A percentile compares a stretch with the other conserved stretches of the same genome.
phyloP scores from a whole-genome alignment of 1,284 basidiomycete genomes.

The Rhodotorula mucilaginosa region DNA sequence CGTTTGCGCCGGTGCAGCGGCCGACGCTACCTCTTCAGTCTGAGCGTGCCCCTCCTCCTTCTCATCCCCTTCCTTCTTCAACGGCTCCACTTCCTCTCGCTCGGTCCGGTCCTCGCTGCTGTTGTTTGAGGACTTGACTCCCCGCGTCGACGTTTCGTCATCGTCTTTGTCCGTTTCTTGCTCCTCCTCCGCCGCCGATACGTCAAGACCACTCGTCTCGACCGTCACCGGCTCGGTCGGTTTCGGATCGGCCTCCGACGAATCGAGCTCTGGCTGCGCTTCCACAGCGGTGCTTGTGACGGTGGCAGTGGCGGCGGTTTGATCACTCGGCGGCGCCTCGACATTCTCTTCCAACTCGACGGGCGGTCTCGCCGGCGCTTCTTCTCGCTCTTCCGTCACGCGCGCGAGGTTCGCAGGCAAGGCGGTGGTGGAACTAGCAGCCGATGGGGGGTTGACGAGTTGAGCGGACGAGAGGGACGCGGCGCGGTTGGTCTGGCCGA shows the following conservation, averaged over 20 bases:
- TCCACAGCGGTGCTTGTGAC: not conserved
- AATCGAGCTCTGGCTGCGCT: not conserved
- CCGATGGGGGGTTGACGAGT: constrained; percentile 23
- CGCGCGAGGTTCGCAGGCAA: not conserved
- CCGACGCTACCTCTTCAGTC: not conserved
- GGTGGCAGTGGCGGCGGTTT: not conserved
- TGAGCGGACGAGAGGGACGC: constrained; percentile 40
- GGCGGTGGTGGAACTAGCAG: too few relatives aligned
- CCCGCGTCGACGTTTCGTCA: too few relatives aligned
- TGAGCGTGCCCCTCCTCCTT: not conserved
- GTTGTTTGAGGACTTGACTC: too few relatives aligned
- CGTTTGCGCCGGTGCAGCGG: not conserved
- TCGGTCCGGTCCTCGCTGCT: too few relatives aligned
- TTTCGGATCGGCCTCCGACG: not conserved
- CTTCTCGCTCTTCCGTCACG: not conserved
- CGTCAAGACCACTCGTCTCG: not conserved
- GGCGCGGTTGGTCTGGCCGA: constrained; percentile 40
- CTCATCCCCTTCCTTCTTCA: not conserved
- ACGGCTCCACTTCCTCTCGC: not conserved
- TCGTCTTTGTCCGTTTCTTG: not conserved
- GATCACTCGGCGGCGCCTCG: constrained; percentile 21
- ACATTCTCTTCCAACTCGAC: constrained; percentile 24
- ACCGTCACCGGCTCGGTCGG: not conserved
- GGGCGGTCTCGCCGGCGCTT: not conserved
- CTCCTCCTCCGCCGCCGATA: not conserved